These are phyloP conservation scores for Claviceps arundinis DNA, from an alignment of 2,329 filamentous ascomycete genomes.

Conservation along the genomic window DNA sequence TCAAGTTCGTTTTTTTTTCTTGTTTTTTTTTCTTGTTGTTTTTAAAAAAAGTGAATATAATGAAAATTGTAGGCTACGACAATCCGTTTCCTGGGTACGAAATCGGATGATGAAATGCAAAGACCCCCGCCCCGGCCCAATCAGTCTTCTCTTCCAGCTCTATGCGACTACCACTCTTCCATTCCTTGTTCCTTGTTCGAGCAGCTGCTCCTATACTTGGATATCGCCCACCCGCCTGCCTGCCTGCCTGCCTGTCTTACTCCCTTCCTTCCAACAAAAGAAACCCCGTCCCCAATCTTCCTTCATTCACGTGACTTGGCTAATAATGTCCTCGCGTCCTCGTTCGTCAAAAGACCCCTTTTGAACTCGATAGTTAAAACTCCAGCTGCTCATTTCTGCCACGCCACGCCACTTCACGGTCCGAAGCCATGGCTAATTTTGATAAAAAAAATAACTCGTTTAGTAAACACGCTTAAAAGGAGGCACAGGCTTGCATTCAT, in stretches of 20 bases:
- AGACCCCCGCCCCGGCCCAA: too few species aligned
- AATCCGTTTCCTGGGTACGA: too few species aligned
- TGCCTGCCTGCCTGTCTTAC: too few species aligned
- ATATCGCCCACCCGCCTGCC: slow-evolving; percentile 2
- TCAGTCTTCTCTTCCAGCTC: not conserved
- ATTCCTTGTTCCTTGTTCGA: not conserved
- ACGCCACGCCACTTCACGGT: not conserved
- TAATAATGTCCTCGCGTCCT: not conserved
- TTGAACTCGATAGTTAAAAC: not conserved
- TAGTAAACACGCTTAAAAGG: slow-evolving; percentile 94
- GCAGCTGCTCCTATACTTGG: not conserved
- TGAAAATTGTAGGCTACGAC: too few species aligned
- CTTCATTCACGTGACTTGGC: not conserved
- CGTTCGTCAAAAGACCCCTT: not conserved
- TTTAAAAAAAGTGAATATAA: too few species aligned
- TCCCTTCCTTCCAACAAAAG: slow-evolving; percentile 5
- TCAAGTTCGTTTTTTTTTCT: too few species aligned
- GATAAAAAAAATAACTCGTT: slow-evolving; percentile 8
- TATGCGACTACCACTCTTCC: not conserved
- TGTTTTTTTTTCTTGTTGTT: too few species aligned
- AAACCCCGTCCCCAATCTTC: slow-evolving; percentile 1
- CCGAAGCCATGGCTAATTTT: too few species aligned
- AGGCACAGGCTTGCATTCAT: slow-evolving; percentile 89
- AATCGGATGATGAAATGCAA: too few species aligned
- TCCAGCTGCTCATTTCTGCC: not conserved